A percentile compares a stretch with the other conserved stretches of the same genome.
These are phyloP conservation scores for Fusarium verticillioides DNA, from an alignment of 2,329 filamentous ascomycete genomes.

Conservation along the genomic window DNA sequence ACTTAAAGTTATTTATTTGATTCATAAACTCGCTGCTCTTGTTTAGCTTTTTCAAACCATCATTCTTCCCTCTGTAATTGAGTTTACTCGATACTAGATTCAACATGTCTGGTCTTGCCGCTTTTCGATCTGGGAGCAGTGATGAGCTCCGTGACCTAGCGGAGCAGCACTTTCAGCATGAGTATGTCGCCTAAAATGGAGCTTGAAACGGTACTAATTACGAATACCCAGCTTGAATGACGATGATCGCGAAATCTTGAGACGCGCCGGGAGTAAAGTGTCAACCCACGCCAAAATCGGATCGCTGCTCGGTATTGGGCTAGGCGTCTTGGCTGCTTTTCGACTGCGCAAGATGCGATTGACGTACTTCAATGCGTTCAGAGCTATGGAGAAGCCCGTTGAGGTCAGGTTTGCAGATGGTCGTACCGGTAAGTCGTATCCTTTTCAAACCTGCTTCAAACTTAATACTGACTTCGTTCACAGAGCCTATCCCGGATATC, in stretches of 20 bases:
- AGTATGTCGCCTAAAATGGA: constrained; percentile 2
- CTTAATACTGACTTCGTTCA: background rate
- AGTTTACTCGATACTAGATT: background rate
- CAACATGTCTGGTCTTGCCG: background rate
- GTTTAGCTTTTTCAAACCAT: no score
- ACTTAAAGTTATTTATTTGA: background rate
- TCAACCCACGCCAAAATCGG: background rate
- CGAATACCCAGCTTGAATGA: no score
- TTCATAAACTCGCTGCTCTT: background rate
- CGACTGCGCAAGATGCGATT: constrained; percentile 1
- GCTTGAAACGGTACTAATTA: no score
- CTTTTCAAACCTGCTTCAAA: no score
- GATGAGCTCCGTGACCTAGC: background rate
- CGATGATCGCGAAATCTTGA: background rate
- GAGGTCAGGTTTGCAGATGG: constrained; percentile 2
- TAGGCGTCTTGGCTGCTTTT: background rate
- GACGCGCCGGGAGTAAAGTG: background rate
- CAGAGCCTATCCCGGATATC: constrained; percentile 2
- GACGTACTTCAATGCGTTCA: constrained; percentile 9
- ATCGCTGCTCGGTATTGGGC: background rate
- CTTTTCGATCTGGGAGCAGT: background rate
- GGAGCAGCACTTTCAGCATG: background rate
- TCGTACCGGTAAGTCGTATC: background rate
- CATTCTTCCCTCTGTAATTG: fast-evolving
- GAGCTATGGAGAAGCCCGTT: background rate